These are phyloP conservation scores for Inosperma sp. DNA, from an alignment of 768 basidiomycete species.

Conservation along the genomic window DNA sequence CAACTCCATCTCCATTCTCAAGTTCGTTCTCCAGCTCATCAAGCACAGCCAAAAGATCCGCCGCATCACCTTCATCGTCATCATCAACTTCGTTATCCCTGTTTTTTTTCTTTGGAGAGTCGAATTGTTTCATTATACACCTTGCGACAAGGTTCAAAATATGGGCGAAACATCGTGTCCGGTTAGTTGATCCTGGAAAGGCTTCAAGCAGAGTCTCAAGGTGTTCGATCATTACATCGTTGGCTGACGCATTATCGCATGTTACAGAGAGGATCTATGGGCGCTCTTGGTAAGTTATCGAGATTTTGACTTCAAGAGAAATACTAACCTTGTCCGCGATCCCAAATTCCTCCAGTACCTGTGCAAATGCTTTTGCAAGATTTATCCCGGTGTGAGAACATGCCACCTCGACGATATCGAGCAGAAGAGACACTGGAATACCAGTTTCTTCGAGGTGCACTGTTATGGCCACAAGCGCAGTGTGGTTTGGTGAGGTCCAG, in stretches of 20 bases:
- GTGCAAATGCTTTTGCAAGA: constrained; percentile 29
- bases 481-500: constrained; percentile 36
- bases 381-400: constrained; percentile 31
- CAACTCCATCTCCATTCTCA: constrained; percentile 2
- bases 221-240: not conserved
- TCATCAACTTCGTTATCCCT: constrained; percentile 1
- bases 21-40: constrained; percentile 8
- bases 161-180: constrained; percentile 25
- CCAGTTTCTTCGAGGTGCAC: constrained; percentile 34
- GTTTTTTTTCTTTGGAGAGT: constrained; percentile 18
- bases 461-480: constrained; percentile 26
- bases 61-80: constrained; percentile 1
- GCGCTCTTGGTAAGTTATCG: not conserved
- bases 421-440: constrained; percentile 20
- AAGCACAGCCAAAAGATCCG: constrained; percentile 11
- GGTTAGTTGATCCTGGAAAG: constrained; percentile 1
- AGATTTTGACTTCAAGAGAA: not conserved
- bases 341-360: constrained; percentile 30
- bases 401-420: constrained; percentile 37
- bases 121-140: constrained; percentile 26
- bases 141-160: constrained; percentile 21
- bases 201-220: not conserved
- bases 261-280: constrained; percentile 29
- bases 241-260: constrained; percentile 26
- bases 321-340: constrained; percentile 30